A percentile compares a stretch with the other conserved stretches of the same genome.
Evolutionary conservation across 2,329 filamentous ascomycete species (phyloP).

Genomic region (Talaromyces sp.): DNA sequence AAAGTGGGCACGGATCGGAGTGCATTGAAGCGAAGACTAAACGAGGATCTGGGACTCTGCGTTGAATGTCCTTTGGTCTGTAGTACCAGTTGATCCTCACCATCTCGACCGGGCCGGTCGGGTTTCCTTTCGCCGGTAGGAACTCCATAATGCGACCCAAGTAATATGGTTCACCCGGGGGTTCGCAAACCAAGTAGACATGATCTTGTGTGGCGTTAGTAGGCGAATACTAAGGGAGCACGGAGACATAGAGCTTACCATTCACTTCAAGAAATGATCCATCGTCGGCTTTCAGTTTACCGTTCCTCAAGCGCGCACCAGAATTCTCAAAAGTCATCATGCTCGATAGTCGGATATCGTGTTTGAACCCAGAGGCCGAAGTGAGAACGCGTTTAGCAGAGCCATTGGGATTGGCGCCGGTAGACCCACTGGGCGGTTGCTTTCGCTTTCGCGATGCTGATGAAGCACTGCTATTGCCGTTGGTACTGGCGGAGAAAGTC

Average conservation of each 20-base stretch:
- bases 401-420: slow-evolving; percentile 26
- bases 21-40: slow-evolving; percentile 97
- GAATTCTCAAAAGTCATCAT: slow-evolving; percentile 81
- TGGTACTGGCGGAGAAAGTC: slow-evolving; percentile 51
- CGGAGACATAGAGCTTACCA: slow-evolving; percentile 55
- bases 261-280: slow-evolving; percentile 78
- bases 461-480: slow-evolving; percentile 37
- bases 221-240: slow-evolving; percentile 8
- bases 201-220: slow-evolving; percentile 54
- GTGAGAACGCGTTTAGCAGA: slow-evolving; percentile 35
- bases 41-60: slow-evolving; percentile 84
- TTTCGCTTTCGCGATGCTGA: slow-evolving; percentile 77
- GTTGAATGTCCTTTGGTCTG: slow-evolving; percentile 88
- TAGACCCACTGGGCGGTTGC: slow-evolving; percentile 49
- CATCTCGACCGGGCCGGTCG: slow-evolving; percentile 69
- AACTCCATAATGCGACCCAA: slow-evolving; percentile 98
- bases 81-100: slow-evolving; percentile 98
- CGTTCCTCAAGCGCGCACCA: slow-evolving; percentile 63
- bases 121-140: slow-evolving; percentile 72
- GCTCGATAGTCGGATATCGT: slow-evolving; percentile 59
- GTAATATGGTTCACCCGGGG: slow-evolving; percentile 96
- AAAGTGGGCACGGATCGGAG: slow-evolving; percentile 89
- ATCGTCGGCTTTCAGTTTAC: slow-evolving; percentile 81
- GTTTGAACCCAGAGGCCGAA: slow-evolving; percentile 22
- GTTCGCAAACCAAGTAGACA: slow-evolving; percentile 95